phyloP scores from a whole-genome alignment of 2,329 filamentous ascomycete genomes.

The Xylariaceae sp. region DNA sequence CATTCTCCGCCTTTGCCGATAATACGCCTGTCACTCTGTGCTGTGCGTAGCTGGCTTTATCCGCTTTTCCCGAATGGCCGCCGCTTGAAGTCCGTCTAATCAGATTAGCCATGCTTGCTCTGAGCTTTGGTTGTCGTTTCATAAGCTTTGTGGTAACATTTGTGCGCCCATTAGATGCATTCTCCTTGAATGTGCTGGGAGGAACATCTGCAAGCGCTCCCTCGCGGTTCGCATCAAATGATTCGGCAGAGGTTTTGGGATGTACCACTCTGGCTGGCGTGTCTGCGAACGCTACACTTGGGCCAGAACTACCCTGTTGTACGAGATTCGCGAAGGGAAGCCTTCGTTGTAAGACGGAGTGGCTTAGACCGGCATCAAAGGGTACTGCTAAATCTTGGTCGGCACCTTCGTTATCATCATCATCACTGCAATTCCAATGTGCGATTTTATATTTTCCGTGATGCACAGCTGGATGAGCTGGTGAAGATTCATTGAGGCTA shows the following conservation, averaged over 20 bases:
- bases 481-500: background rate
- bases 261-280: background rate
- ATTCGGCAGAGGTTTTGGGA: constrained; percentile 5
- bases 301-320: background rate
- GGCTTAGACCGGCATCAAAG: constrained; percentile 11
- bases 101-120: constrained; percentile 6
- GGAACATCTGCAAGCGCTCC: constrained; percentile 18
- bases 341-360: background rate
- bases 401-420: background rate
- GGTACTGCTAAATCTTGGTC: constrained; percentile 8
- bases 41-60: constrained; percentile 11
- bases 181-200: constrained; percentile 19
- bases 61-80: constrained; percentile 14
- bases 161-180: constrained; percentile 3
- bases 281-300: background rate
- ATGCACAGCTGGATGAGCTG: background rate
- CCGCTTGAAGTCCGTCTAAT: constrained; percentile 19
- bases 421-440: background rate
- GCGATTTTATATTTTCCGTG: background rate
- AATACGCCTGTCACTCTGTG: constrained; percentile 4
- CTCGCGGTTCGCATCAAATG: constrained; percentile 5
- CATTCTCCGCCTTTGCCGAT: constrained; percentile 22
- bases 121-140: constrained; percentile 14
- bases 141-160: constrained; percentile 18
- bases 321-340: background rate